Conservation (phyloP, 2,329 filamentous ascomycete genomes). For the Colletotrichum musae region DNA sequence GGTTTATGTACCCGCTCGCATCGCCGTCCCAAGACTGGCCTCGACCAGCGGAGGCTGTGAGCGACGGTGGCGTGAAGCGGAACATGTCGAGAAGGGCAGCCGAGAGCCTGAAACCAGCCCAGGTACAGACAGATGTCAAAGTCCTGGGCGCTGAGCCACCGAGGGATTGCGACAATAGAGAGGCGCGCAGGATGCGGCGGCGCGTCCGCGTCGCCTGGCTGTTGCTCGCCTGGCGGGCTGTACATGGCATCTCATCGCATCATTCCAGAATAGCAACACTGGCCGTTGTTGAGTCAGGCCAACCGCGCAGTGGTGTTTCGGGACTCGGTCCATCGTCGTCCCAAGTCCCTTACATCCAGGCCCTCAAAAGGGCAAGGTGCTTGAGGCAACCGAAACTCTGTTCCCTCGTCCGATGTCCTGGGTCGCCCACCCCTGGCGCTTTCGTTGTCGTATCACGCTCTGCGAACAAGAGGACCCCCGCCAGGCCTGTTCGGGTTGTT, state of each 20-base stretch:
- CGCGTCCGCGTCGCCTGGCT: slow-evolving; percentile 9
- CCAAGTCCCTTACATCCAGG: slow-evolving; percentile 38
- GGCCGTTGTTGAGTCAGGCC: slow-evolving; percentile 27
- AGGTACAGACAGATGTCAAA: slow-evolving; percentile 30
- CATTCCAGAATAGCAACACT: slow-evolving; percentile 25
- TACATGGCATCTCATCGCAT: slow-evolving; percentile 5
- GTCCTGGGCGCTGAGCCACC: slow-evolving; percentile 33
- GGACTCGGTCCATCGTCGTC: slow-evolving; percentile 39
- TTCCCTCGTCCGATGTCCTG: slow-evolving; percentile 32
- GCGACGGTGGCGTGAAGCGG: slow-evolving; percentile 24
- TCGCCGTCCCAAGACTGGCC: slow-evolving; percentile 18
- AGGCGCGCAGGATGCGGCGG: background rate
- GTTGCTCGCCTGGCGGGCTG: background rate
- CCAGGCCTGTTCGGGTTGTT: slow-evolving; percentile 21
- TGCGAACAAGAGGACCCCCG: slow-evolving; percentile 11
- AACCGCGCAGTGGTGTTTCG: slow-evolving; percentile 23
- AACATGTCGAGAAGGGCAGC: slow-evolving; percentile 28
- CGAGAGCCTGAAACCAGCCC: slow-evolving; percentile 34
- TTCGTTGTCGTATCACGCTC: slow-evolving; percentile 17
- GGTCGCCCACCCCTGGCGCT: background rate
- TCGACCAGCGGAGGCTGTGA: background rate
- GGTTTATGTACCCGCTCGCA: slow-evolving; percentile 28
- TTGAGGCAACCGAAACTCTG: slow-evolving; percentile 38
- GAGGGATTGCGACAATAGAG: background rate
- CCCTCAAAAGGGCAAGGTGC: slow-evolving; percentile 34